Evolutionary conservation across 2,329 filamentous ascomycete genomes (phyloP).

Genomic region (Macrophomina phaseolina): DNA sequence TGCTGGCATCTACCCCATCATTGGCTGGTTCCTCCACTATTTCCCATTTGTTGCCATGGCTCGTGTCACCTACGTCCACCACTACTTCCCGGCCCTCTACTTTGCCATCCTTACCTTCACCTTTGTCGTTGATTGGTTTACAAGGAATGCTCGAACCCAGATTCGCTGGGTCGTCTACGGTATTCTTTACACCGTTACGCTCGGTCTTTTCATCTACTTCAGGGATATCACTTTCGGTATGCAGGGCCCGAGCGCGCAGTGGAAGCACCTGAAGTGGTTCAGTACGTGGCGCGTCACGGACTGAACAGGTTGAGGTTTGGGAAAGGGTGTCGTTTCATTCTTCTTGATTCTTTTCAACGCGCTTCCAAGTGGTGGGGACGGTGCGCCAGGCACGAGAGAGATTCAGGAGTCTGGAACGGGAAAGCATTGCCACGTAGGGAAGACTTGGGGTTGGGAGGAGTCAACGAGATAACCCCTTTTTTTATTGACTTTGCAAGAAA

Average conservation of each 20-base stretch:
- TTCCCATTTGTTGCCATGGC: slow-evolving; percentile 97
- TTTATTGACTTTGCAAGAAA: background rate
- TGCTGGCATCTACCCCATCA: slow-evolving; percentile 84
- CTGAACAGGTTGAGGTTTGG: slow-evolving; percentile 36
- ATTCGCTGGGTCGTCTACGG: slow-evolving; percentile 74
- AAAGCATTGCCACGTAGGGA: no score
- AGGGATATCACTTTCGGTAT: slow-evolving; percentile 96
- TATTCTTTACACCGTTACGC: slow-evolving; percentile 72
- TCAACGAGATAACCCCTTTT: background rate
- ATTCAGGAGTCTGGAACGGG: background rate
- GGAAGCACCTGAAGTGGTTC: slow-evolving; percentile 94
- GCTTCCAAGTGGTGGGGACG: background rate
- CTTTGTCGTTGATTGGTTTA: slow-evolving; percentile 86
- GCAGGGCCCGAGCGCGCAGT: slow-evolving; percentile 82
- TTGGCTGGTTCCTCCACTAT: slow-evolving; percentile 97
- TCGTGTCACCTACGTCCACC: slow-evolving; percentile 97
- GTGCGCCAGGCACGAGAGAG: background rate
- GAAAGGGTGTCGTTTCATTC: background rate
- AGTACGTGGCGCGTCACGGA: slow-evolving; percentile 84
- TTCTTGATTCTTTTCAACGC: slow-evolving; percentile 7
- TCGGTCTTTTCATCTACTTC: slow-evolving; percentile 88
- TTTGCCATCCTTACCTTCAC: slow-evolving; percentile 91
- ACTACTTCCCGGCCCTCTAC: slow-evolving; percentile 98
- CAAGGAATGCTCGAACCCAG: slow-evolving; percentile 67
- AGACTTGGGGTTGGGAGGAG: background rate